phyloP scores from a whole-genome alignment of 352 stramenopile genomes.

The Globisporangium takayamanum region DNA sequence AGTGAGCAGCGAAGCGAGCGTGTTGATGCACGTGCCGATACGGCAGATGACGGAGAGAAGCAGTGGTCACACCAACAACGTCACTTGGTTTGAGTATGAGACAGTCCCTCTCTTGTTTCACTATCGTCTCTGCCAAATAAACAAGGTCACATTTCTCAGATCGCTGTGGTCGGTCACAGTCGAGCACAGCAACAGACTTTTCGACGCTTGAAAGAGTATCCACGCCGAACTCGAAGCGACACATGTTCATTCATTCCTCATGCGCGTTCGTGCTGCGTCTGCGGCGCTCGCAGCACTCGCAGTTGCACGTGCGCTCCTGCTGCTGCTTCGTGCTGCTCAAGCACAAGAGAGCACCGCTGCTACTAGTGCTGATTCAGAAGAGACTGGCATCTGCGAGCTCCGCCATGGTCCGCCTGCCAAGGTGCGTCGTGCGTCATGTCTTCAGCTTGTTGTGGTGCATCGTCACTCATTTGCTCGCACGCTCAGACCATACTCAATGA shows the following conservation, averaged over 20 bases:
- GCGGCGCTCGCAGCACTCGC: no score
- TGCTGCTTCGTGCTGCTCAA: background rate
- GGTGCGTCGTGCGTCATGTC: background rate
- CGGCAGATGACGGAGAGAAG: background rate
- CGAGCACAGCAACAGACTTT: no score
- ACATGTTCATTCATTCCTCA: background rate
- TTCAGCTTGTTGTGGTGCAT: no score
- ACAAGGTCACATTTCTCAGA: no score
- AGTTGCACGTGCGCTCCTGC: background rate
- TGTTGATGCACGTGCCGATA: background rate
- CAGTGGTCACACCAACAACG: no score
- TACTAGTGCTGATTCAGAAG: background rate
- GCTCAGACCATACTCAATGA: background rate
- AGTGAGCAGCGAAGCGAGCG: background rate
- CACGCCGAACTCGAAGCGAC: background rate
- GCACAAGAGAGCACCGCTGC: background rate
- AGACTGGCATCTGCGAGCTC: background rate
- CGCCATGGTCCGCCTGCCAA: constrained; percentile 1
- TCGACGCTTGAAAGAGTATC: no score
- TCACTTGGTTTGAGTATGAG: no score
- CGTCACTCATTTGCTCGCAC: background rate
- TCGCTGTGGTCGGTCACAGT: no score
- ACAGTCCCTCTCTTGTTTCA: no score
- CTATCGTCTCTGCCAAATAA: no score
- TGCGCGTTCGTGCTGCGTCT: background rate